Percentiles rank a stretch among this genome's conserved stretches.
Conservation (phyloP, 2,329 filamentous ascomycete species). For the Gyromitra esculenta region DNA sequence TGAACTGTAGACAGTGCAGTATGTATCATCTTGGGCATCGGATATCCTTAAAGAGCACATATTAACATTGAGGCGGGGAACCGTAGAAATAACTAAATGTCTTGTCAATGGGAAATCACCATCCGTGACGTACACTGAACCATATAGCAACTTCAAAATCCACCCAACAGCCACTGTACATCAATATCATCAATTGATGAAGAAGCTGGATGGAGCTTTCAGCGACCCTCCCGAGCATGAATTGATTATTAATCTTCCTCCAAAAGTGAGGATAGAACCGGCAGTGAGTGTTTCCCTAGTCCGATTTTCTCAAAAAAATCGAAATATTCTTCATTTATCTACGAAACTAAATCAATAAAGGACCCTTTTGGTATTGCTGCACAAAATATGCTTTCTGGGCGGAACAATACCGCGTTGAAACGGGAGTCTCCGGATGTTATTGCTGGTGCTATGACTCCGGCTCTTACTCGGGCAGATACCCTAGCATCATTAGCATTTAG, state of each 20-base stretch:
- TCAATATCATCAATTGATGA: constrained; percentile 80
- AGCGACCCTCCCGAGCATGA: constrained; percentile 67
- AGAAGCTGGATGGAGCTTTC: constrained; percentile 71
- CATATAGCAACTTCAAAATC: constrained; percentile 72
- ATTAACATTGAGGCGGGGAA: constrained; percentile 68
- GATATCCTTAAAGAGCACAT: constrained; percentile 60
- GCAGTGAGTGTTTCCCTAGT: constrained; percentile 61
- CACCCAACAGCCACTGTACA: constrained; percentile 71
- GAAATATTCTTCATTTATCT: constrained; percentile 34
- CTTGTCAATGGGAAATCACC: constrained; percentile 63
- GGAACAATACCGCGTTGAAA: constrained; percentile 58
- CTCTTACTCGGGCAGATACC: constrained; percentile 59
- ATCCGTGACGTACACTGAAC: constrained; percentile 67
- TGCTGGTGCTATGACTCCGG: constrained; percentile 59
- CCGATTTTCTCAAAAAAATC: constrained; percentile 5
- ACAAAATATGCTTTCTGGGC: constrained; percentile 60
- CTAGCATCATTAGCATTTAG: constrained; percentile 64
- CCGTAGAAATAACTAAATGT: constrained; percentile 68
- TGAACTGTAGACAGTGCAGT: constrained; percentile 72
- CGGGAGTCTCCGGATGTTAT: constrained; percentile 58
- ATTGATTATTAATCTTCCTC: constrained; percentile 69
- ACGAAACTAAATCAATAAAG: constrained; percentile 59
- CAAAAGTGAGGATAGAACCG: constrained; percentile 70
- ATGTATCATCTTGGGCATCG: constrained; percentile 61
- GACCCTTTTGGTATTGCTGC: constrained; percentile 62